These are phyloP conservation scores for Gossypium herbaceum DNA, from an alignment of 345 rosid genomes.

Conservation along the genomic window DNA sequence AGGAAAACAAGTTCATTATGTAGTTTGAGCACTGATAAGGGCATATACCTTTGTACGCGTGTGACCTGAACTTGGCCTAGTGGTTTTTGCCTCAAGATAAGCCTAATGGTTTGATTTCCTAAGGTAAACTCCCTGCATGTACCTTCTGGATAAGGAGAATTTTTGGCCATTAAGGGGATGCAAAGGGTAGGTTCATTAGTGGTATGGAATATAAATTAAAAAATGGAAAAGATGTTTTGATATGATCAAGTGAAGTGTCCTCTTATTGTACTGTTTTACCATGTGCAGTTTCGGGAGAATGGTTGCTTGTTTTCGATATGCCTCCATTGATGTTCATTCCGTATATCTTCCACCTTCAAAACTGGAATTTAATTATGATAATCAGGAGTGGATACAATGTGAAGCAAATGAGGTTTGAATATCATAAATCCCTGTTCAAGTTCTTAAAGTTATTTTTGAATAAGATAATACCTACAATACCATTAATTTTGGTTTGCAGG, in stretches of 20 bases:
- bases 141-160: background rate
- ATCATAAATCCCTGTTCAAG: constrained; percentile 9
- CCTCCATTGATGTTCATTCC: constrained; percentile 73
- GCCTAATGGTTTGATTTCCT: background rate
- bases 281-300: constrained; percentile 75
- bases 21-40: constrained; percentile 3
- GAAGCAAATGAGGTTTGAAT: constrained; percentile 72
- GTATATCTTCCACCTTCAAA: constrained; percentile 81
- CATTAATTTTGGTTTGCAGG: constrained; percentile 38
- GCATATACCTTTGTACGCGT: background rate
- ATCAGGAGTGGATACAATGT: constrained; percentile 77
- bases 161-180: background rate
- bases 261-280: constrained; percentile 17
- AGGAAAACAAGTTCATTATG: background rate
- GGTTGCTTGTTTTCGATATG: constrained; percentile 98
- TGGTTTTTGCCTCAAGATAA: background rate
- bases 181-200: background rate
- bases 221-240: background rate
- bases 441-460: constrained; percentile 4
- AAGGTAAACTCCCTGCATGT: background rate
- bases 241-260: constrained; percentile 1
- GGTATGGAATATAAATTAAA: background rate
- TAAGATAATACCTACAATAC: constrained; percentile 14
- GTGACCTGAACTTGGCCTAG: background rate
- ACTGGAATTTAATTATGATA: constrained; percentile 67